Percentiles rank a stretch among this genome's conserved stretches.
phyloP scores from a whole-genome alignment of 768 basidiomycete genomes.

The Tulasnella sp. region DNA sequence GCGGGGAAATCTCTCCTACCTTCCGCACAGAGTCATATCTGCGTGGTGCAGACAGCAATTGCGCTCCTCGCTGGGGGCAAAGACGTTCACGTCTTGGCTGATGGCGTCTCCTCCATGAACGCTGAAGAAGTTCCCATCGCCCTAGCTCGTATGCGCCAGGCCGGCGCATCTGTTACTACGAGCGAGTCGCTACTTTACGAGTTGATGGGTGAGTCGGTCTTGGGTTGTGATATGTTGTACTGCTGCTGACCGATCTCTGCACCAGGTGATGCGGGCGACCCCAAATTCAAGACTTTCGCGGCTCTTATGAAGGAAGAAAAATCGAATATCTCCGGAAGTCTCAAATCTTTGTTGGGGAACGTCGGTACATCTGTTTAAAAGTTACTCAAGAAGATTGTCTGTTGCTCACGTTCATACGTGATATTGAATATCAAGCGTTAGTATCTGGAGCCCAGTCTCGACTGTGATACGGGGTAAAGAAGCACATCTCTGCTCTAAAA shows the following conservation, averaged over 20 bases:
- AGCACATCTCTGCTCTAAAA: neutral
- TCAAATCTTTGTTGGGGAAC: conserved; percentile 36
- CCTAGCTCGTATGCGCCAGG: conserved; percentile 56
- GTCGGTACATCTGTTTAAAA: neutral
- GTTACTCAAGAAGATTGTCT: neutral
- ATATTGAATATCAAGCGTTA: neutral
- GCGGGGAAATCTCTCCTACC: conserved; percentile 9
- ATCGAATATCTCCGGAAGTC: conserved; percentile 48
- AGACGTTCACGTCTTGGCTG: conserved; percentile 68
- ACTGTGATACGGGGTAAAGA: neutral
- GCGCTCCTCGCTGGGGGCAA: conserved; percentile 53
- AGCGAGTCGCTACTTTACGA: conserved; percentile 80
- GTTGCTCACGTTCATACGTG: neutral
- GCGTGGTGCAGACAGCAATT: conserved; percentile 77
- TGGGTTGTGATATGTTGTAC: conserved; percentile 23
- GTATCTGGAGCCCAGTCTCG: neutral
- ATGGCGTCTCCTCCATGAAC: conserved; percentile 81
- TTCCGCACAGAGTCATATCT: conserved; percentile 73
- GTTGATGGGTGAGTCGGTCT: conserved; percentile 51
- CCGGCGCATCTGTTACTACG: conserved; percentile 73
- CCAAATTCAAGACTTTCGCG: conserved; percentile 69
- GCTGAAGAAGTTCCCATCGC: conserved; percentile 74
- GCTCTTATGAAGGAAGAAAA: conserved; percentile 74
- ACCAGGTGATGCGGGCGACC: conserved; percentile 55
- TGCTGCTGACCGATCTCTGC: conserved; percentile 20